Conservation (phyloP, 805 yeast species). For the Hanseniaspora guilliermondii region DNA sequence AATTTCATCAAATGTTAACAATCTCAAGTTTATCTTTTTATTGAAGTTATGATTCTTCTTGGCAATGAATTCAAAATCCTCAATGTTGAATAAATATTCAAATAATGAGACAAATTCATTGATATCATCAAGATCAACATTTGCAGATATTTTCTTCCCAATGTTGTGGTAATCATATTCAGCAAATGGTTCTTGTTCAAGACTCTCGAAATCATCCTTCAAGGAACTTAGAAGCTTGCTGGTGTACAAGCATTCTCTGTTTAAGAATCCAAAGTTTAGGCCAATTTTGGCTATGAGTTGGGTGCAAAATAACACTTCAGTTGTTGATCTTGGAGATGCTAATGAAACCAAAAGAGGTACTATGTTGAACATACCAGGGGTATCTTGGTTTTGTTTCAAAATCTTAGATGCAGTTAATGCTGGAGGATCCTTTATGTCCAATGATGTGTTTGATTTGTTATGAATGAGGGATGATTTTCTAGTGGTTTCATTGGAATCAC, state of each 20-base stretch:
- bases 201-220: conserved; percentile 41
- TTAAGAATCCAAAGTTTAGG: conserved; percentile 56
- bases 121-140: conserved; percentile 23
- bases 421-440: conserved; percentile 60
- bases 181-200: conserved; percentile 16
- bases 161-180: not conserved
- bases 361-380: conserved; percentile 32
- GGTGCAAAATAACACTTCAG: conserved; percentile 65
- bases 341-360: conserved; percentile 52
- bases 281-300: conserved; percentile 57
- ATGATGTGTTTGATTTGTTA: conserved; percentile 28
- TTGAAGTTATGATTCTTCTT: not conserved
- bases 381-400: conserved; percentile 44
- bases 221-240: conserved; percentile 60
- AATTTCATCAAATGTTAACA: conserved; percentile 25
- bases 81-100: conserved; percentile 19
- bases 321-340: conserved; percentile 65
- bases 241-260: conserved; percentile 56
- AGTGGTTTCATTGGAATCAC: not conserved
- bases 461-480: conserved; percentile 20
- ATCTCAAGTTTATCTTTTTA: not conserved
- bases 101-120: conserved; percentile 22
- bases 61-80: conserved; percentile 9
- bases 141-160: conserved; percentile 5
- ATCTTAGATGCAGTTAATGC: conserved; percentile 61